These are phyloP conservation scores for Bryoerythrophyllum caledonicum DNA, from an alignment of 225 moss, liverwort and hornwort species.

Conservation along the genomic window DNA sequence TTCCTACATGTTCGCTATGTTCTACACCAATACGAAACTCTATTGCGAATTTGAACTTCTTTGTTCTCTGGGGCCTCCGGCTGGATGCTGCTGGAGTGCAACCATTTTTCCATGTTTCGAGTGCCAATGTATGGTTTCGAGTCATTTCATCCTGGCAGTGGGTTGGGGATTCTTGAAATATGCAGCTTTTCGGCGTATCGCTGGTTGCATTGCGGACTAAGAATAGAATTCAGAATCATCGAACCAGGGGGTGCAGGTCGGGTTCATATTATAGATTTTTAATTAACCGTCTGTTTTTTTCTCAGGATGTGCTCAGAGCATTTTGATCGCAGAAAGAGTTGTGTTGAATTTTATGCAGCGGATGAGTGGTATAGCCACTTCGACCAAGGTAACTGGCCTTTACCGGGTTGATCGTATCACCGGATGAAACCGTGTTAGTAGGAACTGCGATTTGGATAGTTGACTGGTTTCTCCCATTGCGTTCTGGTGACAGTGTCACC, in stretches of 20 bases:
- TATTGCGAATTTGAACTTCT: conserved; percentile 1
- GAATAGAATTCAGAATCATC: not conserved
- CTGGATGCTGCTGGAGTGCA: conserved; percentile 18
- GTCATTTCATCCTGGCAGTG: conserved; percentile 5
- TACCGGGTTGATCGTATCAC: not conserved
- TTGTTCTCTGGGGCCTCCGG: not conserved
- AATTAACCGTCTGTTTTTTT: conserved; percentile 6
- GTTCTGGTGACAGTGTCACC: conserved; percentile 8
- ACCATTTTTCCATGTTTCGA: not conserved
- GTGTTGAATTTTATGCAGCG: conserved; percentile 98
- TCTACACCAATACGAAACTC: not conserved
- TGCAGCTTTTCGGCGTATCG: not conserved
- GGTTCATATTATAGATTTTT: not conserved
- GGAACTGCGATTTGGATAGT: conserved; percentile 4
- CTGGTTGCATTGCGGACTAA: conserved; percentile 9
- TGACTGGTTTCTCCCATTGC: not conserved
- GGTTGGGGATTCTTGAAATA: conserved; percentile 9
- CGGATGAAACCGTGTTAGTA: not conserved
- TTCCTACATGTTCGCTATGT: not conserved
- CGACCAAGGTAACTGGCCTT: conserved; percentile 61
- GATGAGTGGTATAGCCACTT: conserved; percentile 95
- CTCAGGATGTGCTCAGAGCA: conserved; percentile 85
- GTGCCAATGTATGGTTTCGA: conserved; percentile 9
- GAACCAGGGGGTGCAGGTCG: conserved; percentile 4
- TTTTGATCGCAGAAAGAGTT: conserved; percentile 85